These are phyloP conservation scores for Boletus vinaceobasis DNA, from an alignment of 768 basidiomycete species.

Conservation along the genomic window DNA sequence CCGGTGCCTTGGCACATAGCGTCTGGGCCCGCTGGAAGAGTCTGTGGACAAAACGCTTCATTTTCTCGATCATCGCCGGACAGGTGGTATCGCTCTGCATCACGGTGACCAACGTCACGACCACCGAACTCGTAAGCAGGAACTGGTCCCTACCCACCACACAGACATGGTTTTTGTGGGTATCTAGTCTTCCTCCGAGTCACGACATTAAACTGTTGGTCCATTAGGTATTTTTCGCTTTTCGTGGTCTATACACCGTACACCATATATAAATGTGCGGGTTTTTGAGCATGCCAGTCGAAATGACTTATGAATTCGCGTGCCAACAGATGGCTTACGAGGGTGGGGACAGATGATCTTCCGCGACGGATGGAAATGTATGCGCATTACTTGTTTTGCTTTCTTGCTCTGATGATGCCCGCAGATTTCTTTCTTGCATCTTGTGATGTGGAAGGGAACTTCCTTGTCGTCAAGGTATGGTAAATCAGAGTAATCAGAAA, in stretches of 20 bases:
- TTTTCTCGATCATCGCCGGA: slow-evolving; percentile 67
- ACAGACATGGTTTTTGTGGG: slow-evolving; percentile 81
- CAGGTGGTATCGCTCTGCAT: slow-evolving; percentile 86
- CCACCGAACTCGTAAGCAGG: slow-evolving; percentile 66
- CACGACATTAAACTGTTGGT: not conserved
- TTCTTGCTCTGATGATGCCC: slow-evolving; percentile 3
- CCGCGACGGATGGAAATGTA: slow-evolving; percentile 87
- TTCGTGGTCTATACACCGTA: slow-evolving; percentile 80
- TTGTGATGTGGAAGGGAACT: slow-evolving; percentile 88
- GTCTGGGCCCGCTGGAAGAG: slow-evolving; percentile 62
- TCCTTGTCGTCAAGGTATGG: slow-evolving; percentile 70
- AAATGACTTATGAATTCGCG: not conserved
- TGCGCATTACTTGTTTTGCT: slow-evolving; percentile 17
- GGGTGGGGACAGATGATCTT: slow-evolving; percentile 76
- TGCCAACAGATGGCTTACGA: slow-evolving; percentile 64
- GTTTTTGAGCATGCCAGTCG: not conserved
- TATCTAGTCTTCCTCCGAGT: slow-evolving; percentile 6
- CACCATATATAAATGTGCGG: slow-evolving; percentile 82
- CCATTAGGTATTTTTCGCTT: slow-evolving; percentile 68
- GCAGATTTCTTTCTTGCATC: slow-evolving; percentile 74
- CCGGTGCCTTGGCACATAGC: slow-evolving; percentile 48
- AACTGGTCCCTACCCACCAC: slow-evolving; percentile 78
- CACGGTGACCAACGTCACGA: slow-evolving; percentile 84
- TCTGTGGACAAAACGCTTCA: slow-evolving; percentile 74
- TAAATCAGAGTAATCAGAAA: not conserved